Base-by-base conservation (phyloP, 1,284 basidiomycete genomes). In the Peniophora sp. region DNA sequence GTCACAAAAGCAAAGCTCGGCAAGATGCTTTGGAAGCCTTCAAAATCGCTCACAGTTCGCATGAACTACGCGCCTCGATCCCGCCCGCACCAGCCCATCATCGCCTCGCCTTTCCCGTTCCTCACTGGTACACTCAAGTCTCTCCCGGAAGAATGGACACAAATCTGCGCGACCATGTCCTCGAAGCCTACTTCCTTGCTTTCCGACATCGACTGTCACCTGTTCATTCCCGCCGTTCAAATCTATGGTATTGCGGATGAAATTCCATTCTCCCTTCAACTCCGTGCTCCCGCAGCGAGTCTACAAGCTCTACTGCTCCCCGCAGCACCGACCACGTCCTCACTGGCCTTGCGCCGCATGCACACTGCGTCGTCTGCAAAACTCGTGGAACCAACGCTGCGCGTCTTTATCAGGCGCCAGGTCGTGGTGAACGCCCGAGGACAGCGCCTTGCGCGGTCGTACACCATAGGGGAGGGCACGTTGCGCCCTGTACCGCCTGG, bases 101-200 rank as follows among this genome's bases (percentile, higher is more conserved):
- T 63, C 5, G 53, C 58, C 10, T 53, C 47, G 3, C 55, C 59
- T 2, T 53, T 62, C 25, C 58, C 68, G 46, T 69, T 81, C 61
- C 69, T 78, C 58, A 69, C 73, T 14, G 27, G 27, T 12, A 67
- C 73, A 17, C 57, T 77, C 59, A 78, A 85, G 66, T 65, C 66
- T 0, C 65, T 67, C 10, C 82, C 83, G 11, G 83, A 83, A 54
- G 81, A 84, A 58, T 85, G 81, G 79, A 69, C 70, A 50, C 79
- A 84, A 58, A 67, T 72, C 9, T 63, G 70, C 16, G 69, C 72
- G 52, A 59, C 61, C 5, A 68, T 84, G 54, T 61, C 68, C 19
- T 6, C 38, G n/a, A 20, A 17, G 27, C 5, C 5, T n/a, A n/a
- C 38, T 16, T n/a, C 19, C 5, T n/a, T n/a, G n/a, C 38, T 41